Conservation (phyloP, 345 rosid genomes). For the Raphanus raphanistrum region DNA sequence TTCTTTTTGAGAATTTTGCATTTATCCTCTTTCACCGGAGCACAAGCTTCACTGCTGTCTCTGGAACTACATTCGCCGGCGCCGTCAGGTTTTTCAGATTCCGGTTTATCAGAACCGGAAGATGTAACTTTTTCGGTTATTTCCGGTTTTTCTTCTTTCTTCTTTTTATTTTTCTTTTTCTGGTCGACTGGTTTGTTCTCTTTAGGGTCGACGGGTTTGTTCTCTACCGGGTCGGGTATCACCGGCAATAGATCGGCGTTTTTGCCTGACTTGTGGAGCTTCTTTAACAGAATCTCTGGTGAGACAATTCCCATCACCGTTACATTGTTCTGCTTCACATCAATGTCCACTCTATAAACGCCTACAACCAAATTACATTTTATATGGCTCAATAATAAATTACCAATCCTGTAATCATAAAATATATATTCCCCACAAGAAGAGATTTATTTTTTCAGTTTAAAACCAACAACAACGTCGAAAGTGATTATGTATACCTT, state of each 20-base stretch:
- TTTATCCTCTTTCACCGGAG: constrained; percentile 35
- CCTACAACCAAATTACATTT: constrained; percentile 45
- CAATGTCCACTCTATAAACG: constrained; percentile 61
- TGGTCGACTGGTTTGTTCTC: constrained; percentile 20
- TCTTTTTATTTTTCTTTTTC: constrained; percentile 27
- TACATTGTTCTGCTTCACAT: constrained; percentile 64
- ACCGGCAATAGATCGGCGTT: constrained; percentile 64
- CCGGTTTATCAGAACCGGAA: constrained; percentile 17
- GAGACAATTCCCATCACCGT: constrained; percentile 58
- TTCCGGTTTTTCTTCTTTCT: constrained; percentile 19
- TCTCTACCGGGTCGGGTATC: constrained; percentile 36
- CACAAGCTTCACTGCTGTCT: neutral
- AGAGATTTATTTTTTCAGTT: neutral
- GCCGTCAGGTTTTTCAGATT: constrained; percentile 30
- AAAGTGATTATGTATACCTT: constrained; percentile 45
- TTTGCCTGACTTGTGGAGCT: constrained; percentile 63
- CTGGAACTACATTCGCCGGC: constrained; percentile 23
- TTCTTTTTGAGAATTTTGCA: constrained; percentile 35
- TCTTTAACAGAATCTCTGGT: constrained; percentile 57
- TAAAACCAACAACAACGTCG: neutral
- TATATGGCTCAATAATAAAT: neutral
- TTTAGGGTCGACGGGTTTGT: constrained; percentile 34
- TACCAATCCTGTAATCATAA: neutral
- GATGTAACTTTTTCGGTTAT: neutral
- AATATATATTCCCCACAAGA: neutral